Evolutionary conservation across 345 rosid species (phyloP).

Genomic region (Odontarrhena argentea): DNA sequence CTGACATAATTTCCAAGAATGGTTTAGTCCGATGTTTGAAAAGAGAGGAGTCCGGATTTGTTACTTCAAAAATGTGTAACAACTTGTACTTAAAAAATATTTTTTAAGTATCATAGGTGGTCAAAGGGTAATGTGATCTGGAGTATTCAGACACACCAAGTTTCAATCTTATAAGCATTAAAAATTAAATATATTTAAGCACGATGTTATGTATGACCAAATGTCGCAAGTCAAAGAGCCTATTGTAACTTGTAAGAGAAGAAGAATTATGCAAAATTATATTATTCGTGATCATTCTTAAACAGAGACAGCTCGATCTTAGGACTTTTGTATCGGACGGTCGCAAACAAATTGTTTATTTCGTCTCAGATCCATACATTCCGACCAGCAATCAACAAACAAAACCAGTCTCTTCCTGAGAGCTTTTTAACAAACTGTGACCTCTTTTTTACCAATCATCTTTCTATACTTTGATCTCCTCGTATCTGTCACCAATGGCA

Average conservation of each 20-base stretch:
- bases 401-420: conserved; percentile 14
- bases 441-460: conserved; percentile 23
- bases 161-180: conserved; percentile 10
- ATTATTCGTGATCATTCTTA: conserved; percentile 7
- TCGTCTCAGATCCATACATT: not conserved
- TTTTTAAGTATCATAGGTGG: not conserved
- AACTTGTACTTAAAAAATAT: not conserved
- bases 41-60: no score
- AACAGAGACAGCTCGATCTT: conserved; percentile 1
- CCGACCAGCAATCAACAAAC: conserved; percentile 27
- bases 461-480: conserved; percentile 64
- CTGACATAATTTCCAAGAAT: no score
- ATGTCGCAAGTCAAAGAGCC: not conserved
- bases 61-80: not conserved
- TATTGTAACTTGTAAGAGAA: not conserved
- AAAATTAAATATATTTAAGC: conserved; percentile 2
- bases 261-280: conserved; percentile 1
- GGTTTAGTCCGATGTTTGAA: no score
- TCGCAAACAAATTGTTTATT: not conserved
- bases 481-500: conserved; percentile 74
- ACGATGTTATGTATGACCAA: conserved; percentile 18
- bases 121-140: conserved; percentile 4
- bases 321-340: conserved; percentile 31
- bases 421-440: conserved; percentile 17
- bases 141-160: not conserved